Percentiles rank a stretch among this genome's conserved stretches.
Conservation (phyloP, 2,329 filamentous ascomycete genomes). For the Ophiostoma perfectum region DNA sequence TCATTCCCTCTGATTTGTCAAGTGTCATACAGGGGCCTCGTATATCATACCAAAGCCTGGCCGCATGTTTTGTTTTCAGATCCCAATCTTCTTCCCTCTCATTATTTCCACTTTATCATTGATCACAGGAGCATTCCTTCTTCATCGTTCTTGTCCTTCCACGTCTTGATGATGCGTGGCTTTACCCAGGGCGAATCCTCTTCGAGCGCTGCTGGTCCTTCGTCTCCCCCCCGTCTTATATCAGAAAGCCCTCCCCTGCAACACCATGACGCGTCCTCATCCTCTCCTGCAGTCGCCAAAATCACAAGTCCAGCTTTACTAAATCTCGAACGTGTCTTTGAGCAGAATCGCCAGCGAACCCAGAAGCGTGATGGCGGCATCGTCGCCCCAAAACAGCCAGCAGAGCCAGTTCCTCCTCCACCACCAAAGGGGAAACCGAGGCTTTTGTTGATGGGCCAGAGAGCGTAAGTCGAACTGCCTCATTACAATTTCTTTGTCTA, state of each 20-base stretch:
- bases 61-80: not conserved
- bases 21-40: not conserved
- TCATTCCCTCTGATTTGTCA: not conserved
- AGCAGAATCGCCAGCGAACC: constrained; percentile 54
- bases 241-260: not conserved
- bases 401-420: constrained; percentile 41
- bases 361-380: constrained; percentile 43
- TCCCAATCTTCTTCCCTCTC: not conserved
- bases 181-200: not conserved
- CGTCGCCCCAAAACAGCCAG: constrained; percentile 34
- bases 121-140: too few species aligned
- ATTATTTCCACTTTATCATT: not conserved
- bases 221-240: not conserved
- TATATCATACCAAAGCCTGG: not conserved
- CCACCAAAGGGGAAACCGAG: constrained; percentile 68
- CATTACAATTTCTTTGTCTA: not conserved
- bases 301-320: constrained; percentile 53
- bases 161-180: constrained; percentile 6
- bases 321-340: constrained; percentile 57
- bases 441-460: constrained; percentile 88
- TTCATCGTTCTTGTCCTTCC: not conserved
- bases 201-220: not conserved
- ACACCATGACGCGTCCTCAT: not conserved
- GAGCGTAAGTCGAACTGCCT: constrained; percentile 57
- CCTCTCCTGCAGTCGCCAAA: constrained; percentile 24